Conservation (phyloP, 108 stramenopile genomes). For the Tribonema minus region DNA sequence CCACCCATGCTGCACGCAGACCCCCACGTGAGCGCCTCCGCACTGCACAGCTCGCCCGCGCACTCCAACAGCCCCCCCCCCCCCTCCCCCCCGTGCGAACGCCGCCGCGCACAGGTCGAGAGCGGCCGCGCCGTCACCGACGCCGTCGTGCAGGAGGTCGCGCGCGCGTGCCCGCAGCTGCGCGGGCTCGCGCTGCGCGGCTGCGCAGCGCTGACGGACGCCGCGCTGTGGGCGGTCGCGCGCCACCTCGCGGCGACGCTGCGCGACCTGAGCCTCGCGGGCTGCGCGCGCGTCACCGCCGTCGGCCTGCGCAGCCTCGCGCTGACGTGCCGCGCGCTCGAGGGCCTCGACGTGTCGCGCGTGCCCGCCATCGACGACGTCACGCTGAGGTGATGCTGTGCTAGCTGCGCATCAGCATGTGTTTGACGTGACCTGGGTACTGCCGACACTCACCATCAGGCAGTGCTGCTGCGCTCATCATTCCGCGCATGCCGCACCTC, state of each 20-base stretch:
- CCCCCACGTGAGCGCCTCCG: too few species aligned
- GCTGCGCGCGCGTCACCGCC: conserved; percentile 47
- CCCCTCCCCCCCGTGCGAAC: too few species aligned
- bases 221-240: conserved; percentile 49
- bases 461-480: too few species aligned
- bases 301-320: conserved; percentile 48
- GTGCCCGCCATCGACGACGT: conserved; percentile 42
- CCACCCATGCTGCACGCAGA: too few species aligned
- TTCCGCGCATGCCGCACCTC: too few species aligned
- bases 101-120: too few species aligned
- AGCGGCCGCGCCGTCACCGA: conserved; percentile 47
- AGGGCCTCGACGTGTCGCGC: conserved; percentile 26
- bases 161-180: neutral
- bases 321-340: conserved; percentile 32
- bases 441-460: too few species aligned
- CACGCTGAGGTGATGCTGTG: conserved; percentile 27
- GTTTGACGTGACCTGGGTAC: too few species aligned
- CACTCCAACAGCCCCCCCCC: too few species aligned
- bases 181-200: neutral
- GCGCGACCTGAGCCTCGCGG: conserved; percentile 41
- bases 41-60: too few species aligned
- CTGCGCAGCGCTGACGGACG: conserved; percentile 26
- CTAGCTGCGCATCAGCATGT: too few species aligned
- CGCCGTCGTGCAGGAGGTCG: conserved; percentile 51
- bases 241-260: conserved; percentile 23